Evolutionary conservation across 2,329 filamentous ascomycete species (phyloP).

Genomic region (Bisporella sp.): DNA sequence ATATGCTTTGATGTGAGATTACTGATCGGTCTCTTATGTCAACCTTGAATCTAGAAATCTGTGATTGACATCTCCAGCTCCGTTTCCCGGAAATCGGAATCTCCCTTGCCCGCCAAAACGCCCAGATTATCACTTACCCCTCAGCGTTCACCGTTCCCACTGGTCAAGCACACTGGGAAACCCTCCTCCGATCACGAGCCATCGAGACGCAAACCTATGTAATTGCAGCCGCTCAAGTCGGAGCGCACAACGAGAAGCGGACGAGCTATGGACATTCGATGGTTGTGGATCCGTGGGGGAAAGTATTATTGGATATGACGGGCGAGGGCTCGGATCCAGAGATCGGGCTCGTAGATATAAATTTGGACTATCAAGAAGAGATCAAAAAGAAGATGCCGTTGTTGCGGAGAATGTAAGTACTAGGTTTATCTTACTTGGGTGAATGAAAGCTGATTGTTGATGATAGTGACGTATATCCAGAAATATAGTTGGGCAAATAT

Average conservation of each 20-base stretch:
- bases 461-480: slow-evolving; percentile 17
- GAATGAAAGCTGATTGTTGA: background rate
- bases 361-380: slow-evolving; percentile 43
- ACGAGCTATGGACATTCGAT: slow-evolving; percentile 81
- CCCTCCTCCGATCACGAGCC: slow-evolving; percentile 69
- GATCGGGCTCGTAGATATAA: slow-evolving; percentile 45
- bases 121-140: slow-evolving; percentile 77
- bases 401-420: slow-evolving; percentile 36
- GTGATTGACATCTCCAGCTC: slow-evolving; percentile 35
- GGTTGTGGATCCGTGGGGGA: slow-evolving; percentile 83
- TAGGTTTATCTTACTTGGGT: background rate
- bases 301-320: slow-evolving; percentile 58
- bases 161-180: slow-evolving; percentile 79
- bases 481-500: slow-evolving; percentile 1
- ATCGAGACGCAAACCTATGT: slow-evolving; percentile 88
- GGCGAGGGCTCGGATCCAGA: slow-evolving; percentile 39
- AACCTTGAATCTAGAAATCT: background rate
- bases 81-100: slow-evolving; percentile 73
- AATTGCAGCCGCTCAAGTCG: slow-evolving; percentile 77
- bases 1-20: slow-evolving; percentile 75
- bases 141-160: slow-evolving; percentile 87
- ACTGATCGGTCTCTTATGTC: background rate
- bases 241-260: slow-evolving; percentile 65
- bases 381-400: slow-evolving; percentile 50
- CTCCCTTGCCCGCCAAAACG: slow-evolving; percentile 55